Percentiles rank a stretch among this genome's conserved stretches.
Conservation (phyloP, 1,284 basidiomycete genomes). For the Lignosus rhinocerotis region DNA sequence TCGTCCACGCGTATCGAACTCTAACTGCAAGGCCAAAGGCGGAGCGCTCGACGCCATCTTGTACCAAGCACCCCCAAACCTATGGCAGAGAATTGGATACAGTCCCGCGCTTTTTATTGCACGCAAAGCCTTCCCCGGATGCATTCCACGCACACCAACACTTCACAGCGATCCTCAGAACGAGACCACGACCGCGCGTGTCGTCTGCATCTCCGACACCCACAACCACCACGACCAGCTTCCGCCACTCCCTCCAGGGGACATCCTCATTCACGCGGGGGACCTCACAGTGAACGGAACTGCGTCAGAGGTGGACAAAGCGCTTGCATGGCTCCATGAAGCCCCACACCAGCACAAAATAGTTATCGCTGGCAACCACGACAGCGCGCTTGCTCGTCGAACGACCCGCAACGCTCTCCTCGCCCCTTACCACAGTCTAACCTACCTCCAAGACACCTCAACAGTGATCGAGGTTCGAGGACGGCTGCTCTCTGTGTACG, state of each 20-base stretch:
- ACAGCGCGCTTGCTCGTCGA: slow-evolving; percentile 28
- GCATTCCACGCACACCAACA: background rate
- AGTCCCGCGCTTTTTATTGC: background rate
- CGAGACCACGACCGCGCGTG: slow-evolving; percentile 10
- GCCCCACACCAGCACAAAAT: slow-evolving; percentile 40
- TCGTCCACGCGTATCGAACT: background rate
- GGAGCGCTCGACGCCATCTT: too few species aligned
- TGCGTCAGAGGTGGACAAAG: slow-evolving; percentile 31
- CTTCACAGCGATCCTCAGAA: background rate
- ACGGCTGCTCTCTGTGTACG: slow-evolving; percentile 34
- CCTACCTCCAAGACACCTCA: slow-evolving; percentile 34
- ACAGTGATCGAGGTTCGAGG: slow-evolving; percentile 28
- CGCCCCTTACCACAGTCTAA: slow-evolving; percentile 26
- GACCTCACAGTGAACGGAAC: slow-evolving; percentile 39
- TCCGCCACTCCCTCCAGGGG: slow-evolving; percentile 40
- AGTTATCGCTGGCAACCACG: slow-evolving; percentile 46
- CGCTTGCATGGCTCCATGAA: slow-evolving; percentile 32
- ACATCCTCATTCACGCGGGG: slow-evolving; percentile 47
- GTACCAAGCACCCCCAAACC: too few species aligned
- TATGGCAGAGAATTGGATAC: too few species aligned
- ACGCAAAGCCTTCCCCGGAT: slow-evolving; percentile 2
- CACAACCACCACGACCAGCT: slow-evolving; percentile 36
- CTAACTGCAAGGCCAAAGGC: background rate
- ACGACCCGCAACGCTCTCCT: slow-evolving; percentile 6
- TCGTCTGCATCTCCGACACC: slow-evolving; percentile 45